Evolutionary conservation across 2,329 filamentous ascomycete species (phyloP), one percentile per base, ranked within the genome.

Genomic region (Fonsecaea multimorphosa): DNA sequence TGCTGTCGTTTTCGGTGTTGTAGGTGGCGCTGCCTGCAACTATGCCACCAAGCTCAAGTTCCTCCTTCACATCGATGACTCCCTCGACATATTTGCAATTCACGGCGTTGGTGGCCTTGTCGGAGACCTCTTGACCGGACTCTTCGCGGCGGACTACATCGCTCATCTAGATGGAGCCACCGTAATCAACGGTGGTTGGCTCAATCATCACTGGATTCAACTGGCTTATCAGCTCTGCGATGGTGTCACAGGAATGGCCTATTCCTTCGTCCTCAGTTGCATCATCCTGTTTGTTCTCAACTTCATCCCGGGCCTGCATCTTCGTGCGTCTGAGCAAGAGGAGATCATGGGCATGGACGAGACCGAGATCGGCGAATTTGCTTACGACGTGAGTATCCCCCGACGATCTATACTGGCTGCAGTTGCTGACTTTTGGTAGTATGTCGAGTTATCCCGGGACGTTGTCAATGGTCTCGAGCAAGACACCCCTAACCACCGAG

Each of bases 311-410:
- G 85, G 84, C 0, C 78, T 86, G 65, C 83, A 86, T 64, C 76
- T 88, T 1, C 78, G 85, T 19, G 83, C 82, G 0, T 82, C 77
- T 0, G 84, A 87, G 62, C 84, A 87, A 61, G 83, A 81, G 7
- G 86, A 87, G 73, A 73, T 84, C 4, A 75, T 77, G 32, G 85
- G 86, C 0, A 73, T 88, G 46, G 86, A 87, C 68, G 93, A 96
- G 73, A 89, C 91, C 27, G 92, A 97, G 79, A 91, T 96, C 74
- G 93, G 93, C 76, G 93, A 96, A 95, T 76, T 93, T 92, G 66
- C 66, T 19, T n/a, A 66, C 32, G 64, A 66, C 31, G 84, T 85
- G 82, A 76, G 83, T 81, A 61, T 51, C 12, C 2, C 46, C 24
- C 22, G 44, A 34, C 11, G 9, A 16, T 49, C 27, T 9, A 1